These are phyloP conservation scores for Helicostylum pulchrum DNA, from an alignment of 192 early-diverging fungal species.

Conservation along the genomic window DNA sequence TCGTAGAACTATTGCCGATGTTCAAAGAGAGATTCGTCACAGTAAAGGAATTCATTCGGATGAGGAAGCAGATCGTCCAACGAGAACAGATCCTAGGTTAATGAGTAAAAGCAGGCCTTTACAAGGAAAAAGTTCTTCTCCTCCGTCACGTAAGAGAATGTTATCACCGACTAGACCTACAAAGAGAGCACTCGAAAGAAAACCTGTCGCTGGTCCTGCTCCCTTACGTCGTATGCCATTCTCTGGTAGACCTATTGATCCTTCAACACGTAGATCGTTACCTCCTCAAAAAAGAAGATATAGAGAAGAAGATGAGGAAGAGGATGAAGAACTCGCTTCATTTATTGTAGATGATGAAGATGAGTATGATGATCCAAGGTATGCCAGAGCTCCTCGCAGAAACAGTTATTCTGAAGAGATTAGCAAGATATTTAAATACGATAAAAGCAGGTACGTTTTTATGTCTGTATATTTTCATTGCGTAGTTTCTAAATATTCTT, in stretches of 20 bases:
- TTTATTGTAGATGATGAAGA: slow-evolving; percentile 39
- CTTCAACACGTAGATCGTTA: not conserved
- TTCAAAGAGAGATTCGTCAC: slow-evolving; percentile 28
- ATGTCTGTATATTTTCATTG: not conserved
- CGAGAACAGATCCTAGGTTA: not conserved
- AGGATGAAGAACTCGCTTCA: slow-evolving; percentile 30
- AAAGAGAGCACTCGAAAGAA: not conserved
- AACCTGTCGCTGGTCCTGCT: not conserved
- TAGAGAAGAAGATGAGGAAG: slow-evolving; percentile 30
- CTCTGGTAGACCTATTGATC: slow-evolving; percentile 9
- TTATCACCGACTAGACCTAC: not conserved
- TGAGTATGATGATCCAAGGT: slow-evolving; percentile 17
- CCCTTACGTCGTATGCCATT: slow-evolving; percentile 24
- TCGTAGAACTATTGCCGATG: slow-evolving; percentile 27
- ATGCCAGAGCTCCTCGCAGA: not conserved
- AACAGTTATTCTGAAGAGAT: slow-evolving; percentile 29
- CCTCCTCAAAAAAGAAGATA: not conserved
- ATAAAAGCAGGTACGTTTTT: slow-evolving; percentile 29
- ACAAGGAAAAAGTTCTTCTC: not conserved
- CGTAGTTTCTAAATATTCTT: not conserved
- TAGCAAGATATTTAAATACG: slow-evolving; percentile 34
- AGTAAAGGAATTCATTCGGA: slow-evolving; percentile 6
- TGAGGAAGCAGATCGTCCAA: not conserved
- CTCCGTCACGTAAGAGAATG: not conserved
- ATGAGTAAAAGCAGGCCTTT: not conserved